A percentile compares a stretch with the other conserved stretches of the same genome.
Evolutionary conservation across 2,329 filamentous ascomycete species (phyloP).

Genomic region (Fusarium ambrosium): DNA sequence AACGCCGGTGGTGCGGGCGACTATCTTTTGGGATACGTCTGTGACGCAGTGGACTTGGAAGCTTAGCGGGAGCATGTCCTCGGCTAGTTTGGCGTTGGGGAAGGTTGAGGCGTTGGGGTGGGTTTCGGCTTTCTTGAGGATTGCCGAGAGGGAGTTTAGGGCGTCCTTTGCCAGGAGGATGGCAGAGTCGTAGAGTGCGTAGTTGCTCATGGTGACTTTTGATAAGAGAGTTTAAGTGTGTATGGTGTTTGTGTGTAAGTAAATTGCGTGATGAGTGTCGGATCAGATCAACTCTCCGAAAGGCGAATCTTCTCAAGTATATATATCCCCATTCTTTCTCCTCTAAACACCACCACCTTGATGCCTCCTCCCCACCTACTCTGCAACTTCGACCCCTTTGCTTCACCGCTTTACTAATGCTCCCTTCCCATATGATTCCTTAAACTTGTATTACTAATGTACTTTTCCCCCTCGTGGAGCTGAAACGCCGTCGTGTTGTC

Average conservation of each 20-base stretch:
- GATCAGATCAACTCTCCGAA: neutral
- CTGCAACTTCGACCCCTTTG: neutral
- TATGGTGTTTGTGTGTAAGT: conserved; percentile 23
- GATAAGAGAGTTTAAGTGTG: neutral
- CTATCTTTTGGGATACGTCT: conserved; percentile 50
- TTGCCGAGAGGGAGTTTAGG: conserved; percentile 49
- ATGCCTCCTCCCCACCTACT: neutral
- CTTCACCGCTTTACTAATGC: conserved; percentile 36
- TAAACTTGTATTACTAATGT: conserved; percentile 36
- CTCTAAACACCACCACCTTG: neutral
- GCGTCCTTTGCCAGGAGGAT: conserved; percentile 50
- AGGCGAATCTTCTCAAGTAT: conserved; percentile 23
- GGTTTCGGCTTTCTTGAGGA: conserved; percentile 55
- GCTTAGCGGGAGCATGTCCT: conserved; percentile 60
- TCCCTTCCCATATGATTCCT: neutral
- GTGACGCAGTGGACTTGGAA: conserved; percentile 56
- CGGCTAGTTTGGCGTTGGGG: conserved; percentile 50
- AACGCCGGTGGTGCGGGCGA: conserved; percentile 51
- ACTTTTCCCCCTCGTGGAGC: neutral
- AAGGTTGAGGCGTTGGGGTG: conserved; percentile 51
- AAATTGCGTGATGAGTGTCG: conserved; percentile 37
- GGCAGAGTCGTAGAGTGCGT: conserved; percentile 58
- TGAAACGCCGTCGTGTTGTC: neutral
- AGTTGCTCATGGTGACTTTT: conserved; percentile 42
- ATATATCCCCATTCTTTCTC: conserved; percentile 11